A percentile compares a stretch with the other conserved stretches of the same genome.
Conservation (phyloP, 2,329 filamentous ascomycete genomes). For the Malbranchea cinnamomea region DNA sequence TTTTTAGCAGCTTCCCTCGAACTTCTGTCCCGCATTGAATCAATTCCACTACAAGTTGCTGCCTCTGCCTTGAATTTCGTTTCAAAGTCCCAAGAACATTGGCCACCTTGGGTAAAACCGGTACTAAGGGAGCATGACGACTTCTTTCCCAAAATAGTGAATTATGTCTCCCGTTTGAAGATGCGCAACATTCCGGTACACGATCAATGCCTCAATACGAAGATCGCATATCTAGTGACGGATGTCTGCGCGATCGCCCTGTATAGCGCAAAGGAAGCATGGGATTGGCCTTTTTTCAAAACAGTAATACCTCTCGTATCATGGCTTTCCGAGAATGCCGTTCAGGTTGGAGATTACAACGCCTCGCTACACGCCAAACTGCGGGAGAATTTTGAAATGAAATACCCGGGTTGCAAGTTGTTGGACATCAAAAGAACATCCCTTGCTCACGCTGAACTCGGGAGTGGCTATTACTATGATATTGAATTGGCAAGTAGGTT, state of each 20-base stretch:
- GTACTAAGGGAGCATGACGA: slow-evolving; percentile 57
- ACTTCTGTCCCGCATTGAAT: slow-evolving; percentile 49
- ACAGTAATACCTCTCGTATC: slow-evolving; percentile 58
- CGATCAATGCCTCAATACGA: slow-evolving; percentile 43
- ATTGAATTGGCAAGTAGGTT: slow-evolving; percentile 59
- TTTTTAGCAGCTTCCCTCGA: slow-evolving; percentile 62
- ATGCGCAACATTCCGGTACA: slow-evolving; percentile 34
- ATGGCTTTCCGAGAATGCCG: slow-evolving; percentile 66
- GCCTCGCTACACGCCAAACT: slow-evolving; percentile 74
- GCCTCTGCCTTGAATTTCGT: slow-evolving; percentile 75
- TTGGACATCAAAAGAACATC: slow-evolving; percentile 65
- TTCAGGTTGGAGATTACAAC: slow-evolving; percentile 72
- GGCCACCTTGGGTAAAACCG: slow-evolving; percentile 88
- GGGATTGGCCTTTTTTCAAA: slow-evolving; percentile 52
- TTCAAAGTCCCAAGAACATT: slow-evolving; percentile 77
- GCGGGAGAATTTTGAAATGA: slow-evolving; percentile 64
- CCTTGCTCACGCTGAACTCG: slow-evolving; percentile 50
- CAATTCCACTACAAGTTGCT: slow-evolving; percentile 49
- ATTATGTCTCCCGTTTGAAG: slow-evolving; percentile 50
- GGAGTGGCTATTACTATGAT: slow-evolving; percentile 72
- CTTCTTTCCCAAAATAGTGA: slow-evolving; percentile 58
- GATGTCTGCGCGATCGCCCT: slow-evolving; percentile 86
- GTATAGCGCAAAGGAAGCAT: slow-evolving; percentile 67
- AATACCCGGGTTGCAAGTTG: slow-evolving; percentile 60
- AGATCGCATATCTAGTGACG: slow-evolving; percentile 66